Base-by-base conservation (phyloP, 1,139 yeast species). In the Pichia cactophila region DNA sequence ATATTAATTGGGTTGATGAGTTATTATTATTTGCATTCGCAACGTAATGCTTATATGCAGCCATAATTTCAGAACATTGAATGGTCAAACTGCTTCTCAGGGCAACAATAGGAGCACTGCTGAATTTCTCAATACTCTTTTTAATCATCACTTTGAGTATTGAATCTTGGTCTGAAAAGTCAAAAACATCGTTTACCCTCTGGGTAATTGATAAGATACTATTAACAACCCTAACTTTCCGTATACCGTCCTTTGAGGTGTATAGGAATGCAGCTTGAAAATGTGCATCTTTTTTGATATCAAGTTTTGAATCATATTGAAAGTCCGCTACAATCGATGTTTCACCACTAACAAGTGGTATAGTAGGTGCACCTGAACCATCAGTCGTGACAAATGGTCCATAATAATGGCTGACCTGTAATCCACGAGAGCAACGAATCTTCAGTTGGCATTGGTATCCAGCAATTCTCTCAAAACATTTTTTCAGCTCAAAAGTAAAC, bases 201-300 rank as follows among this genome's bases (percentile, higher is more conserved):
- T 83, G 86, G 9, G 94, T 79, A 12, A 88, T 92, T 0, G 95
- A 87, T 44, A 88, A 79, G n/a, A 83, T 83, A 52, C 81, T 70
- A 62, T 94, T 92, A 46, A 87, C 78, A 11, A 89, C 89, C 56
- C 99, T 75, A 12, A 92, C 94, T 56, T 87, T 83, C 57, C 97
- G 73, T 12, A 74, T 69, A 33, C 99, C 98, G 48, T 73, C 72
- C 3, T 73, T 62, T 47, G 90, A 86, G 0, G 97, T 92, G 64
- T 88, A 89, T 49, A 94, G 71, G 42, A 92, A 59, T 0, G 97
- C 97, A 1, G 88, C 86, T 68, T 92, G 99, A 72, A 90, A 88
- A 65, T 88, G 95, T 41, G 89, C 87, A 64, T 88, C 96, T 39
- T 77, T 74, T 52, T 80, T 80, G 4, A 86, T 72, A 51, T 82